Conservation (phyloP, 441 rosid genomes). For the Lepidium campestre region DNA sequence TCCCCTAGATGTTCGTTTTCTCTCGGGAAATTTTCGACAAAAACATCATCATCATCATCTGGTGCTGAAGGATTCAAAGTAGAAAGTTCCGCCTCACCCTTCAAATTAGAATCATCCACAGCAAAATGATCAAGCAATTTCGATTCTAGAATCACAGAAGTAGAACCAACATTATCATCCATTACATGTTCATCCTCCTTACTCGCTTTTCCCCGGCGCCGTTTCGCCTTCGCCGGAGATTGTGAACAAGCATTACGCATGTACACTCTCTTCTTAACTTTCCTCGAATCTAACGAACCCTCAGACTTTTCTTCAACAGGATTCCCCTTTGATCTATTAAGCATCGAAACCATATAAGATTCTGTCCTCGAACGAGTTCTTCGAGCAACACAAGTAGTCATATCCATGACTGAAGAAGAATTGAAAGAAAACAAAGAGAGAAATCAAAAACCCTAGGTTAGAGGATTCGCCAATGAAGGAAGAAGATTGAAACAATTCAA, state of each 20-base stretch:
- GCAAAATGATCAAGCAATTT: conserved; percentile 3
- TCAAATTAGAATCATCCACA: not conserved
- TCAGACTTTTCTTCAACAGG: not conserved
- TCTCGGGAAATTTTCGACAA: not conserved
- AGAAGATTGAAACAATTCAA: not conserved
- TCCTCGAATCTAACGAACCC: not conserved
- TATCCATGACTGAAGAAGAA: conserved; percentile 17
- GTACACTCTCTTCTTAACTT: not conserved
- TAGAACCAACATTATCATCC: not conserved
- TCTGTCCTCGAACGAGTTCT: conserved; percentile 30
- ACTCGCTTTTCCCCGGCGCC: not conserved
- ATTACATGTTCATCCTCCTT: conserved; percentile 5
- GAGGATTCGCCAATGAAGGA: not conserved
- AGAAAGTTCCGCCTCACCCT: not conserved
- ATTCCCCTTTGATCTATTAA: conserved; percentile 2
- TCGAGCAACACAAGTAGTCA: conserved; percentile 22
- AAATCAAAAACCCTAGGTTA: conserved; percentile 21
- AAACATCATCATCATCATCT: conserved; percentile 1
- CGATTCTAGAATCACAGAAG: conserved; percentile 1
- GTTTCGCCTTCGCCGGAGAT: conserved; percentile 6
- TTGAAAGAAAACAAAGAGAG: not conserved
- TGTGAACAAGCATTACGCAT: not conserved
- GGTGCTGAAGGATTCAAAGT: not conserved
- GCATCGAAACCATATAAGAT: not conserved
- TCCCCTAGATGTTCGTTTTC: conserved; percentile 3